Conservation (phyloP, 805 yeast genomes). For the Starmerella apis region DNA sequence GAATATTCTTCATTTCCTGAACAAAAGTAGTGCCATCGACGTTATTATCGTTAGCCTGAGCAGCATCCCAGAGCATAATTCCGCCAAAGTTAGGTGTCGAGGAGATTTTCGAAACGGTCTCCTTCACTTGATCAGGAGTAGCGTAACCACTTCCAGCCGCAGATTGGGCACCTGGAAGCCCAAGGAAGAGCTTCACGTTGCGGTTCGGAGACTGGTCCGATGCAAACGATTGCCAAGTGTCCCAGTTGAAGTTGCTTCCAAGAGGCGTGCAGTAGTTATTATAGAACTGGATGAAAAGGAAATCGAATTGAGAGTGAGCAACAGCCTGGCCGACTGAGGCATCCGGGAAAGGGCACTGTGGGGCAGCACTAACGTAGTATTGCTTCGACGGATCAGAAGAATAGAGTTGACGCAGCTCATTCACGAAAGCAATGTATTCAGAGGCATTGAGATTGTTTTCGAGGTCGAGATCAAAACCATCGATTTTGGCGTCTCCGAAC, state of each 20-base stretch:
- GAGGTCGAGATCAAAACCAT: slow-evolving; percentile 74
- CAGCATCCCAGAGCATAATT: slow-evolving; percentile 79
- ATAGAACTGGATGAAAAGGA: slow-evolving; percentile 79
- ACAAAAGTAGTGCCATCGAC: slow-evolving; percentile 40
- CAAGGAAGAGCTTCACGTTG: slow-evolving; percentile 59
- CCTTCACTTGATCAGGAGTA: slow-evolving; percentile 32
- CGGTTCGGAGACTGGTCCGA: slow-evolving; percentile 49
- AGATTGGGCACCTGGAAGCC: slow-evolving; percentile 55
- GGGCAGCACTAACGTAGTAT: slow-evolving; percentile 78
- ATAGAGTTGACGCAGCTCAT: slow-evolving; percentile 37
- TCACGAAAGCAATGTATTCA: slow-evolving; percentile 60
- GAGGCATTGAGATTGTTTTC: slow-evolving; percentile 43
- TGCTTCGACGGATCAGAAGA: slow-evolving; percentile 43
- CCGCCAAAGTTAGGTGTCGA: slow-evolving; percentile 48
- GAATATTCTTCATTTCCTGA: slow-evolving; percentile 36
- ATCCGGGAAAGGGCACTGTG: slow-evolving; percentile 87
- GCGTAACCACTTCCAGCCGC: slow-evolving; percentile 49
- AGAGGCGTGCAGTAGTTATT: slow-evolving; percentile 60
- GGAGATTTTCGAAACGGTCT: slow-evolving; percentile 24
- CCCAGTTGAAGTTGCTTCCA: slow-evolving; percentile 46
- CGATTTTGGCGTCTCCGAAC: slow-evolving; percentile 65
- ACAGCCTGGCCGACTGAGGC: slow-evolving; percentile 53
- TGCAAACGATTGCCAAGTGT: slow-evolving; percentile 64
- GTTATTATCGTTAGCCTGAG: slow-evolving; percentile 44
- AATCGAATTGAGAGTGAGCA: slow-evolving; percentile 61